Conservation (phyloP, 805 yeast genomes). For the Wickerhamomyces strasburgensis region DNA sequence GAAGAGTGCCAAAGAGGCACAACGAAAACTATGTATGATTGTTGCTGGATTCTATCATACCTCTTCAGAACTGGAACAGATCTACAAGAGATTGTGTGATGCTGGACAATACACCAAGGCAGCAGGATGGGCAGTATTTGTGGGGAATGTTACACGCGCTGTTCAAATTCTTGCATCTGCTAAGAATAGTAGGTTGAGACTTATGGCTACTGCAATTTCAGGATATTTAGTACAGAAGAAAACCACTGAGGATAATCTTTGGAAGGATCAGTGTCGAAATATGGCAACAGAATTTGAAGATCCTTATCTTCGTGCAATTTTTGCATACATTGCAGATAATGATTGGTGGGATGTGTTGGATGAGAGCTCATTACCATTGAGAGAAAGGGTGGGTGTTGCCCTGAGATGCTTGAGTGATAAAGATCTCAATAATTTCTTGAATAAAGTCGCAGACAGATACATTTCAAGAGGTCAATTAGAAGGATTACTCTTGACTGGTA, state of each 20-base stretch:
- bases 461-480: constrained; percentile 80
- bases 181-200: constrained; percentile 59
- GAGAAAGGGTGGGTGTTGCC: constrained; percentile 90
- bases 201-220: constrained; percentile 91
- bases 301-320: constrained; percentile 86
- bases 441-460: constrained; percentile 64
- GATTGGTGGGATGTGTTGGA: constrained; percentile 96
- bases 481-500: constrained; percentile 87
- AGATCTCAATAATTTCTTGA: constrained; percentile 68
- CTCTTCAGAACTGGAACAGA: constrained; percentile 66
- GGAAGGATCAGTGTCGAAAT: constrained; percentile 90
- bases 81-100: constrained; percentile 49
- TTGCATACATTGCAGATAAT: constrained; percentile 89
- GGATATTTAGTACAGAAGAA: constrained; percentile 73
- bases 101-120: constrained; percentile 76
- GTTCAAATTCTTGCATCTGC: constrained; percentile 75
- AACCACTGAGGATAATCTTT: constrained; percentile 41
- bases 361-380: constrained; percentile 79
- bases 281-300: constrained; percentile 85
- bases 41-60: constrained; percentile 91
- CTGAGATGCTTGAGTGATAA: constrained; percentile 76
- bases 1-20: constrained; percentile 49
- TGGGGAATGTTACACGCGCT: constrained; percentile 80
- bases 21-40: constrained; percentile 72
- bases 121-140: constrained; percentile 97